A percentile compares a stretch with the other conserved stretches of the same genome.
Conservation (phyloP, 73 alveolate genomes). For the Uronychia binucleata region DNA sequence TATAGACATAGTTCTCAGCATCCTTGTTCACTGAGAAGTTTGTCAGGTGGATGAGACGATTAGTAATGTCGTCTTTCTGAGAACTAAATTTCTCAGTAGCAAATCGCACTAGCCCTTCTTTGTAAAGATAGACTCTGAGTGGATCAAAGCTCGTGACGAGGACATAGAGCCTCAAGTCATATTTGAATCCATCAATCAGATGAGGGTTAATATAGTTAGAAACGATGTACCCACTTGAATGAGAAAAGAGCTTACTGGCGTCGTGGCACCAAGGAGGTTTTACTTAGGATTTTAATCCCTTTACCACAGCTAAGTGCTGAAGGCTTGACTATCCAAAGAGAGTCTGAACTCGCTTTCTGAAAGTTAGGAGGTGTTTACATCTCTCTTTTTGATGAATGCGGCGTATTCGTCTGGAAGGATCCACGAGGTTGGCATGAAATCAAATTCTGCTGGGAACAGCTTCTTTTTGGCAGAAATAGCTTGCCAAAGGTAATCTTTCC, state of each 20-base stretch:
- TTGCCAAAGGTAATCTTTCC: neutral
- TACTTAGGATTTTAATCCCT: conserved; percentile 33
- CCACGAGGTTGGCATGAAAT: conserved; percentile 60
- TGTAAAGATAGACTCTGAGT: conserved; percentile 37
- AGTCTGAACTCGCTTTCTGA: neutral
- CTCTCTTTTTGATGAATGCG: neutral
- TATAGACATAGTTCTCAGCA: conserved; percentile 62
- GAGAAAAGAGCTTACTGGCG: conserved; percentile 4
- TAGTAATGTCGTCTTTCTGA: conserved; percentile 21
- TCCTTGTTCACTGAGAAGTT: conserved; percentile 42
- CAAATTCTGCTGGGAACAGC: conserved; percentile 49
- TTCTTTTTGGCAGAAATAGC: conserved; percentile 1
- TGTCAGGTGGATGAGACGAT: conserved; percentile 41
- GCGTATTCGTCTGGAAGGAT: conserved; percentile 35
- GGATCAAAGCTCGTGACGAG: conserved; percentile 70
- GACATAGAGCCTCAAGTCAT: conserved; percentile 88
- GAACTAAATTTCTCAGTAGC: conserved; percentile 51
- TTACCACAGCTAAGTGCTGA: conserved; percentile 61
- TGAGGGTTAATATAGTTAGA: conserved; percentile 82
- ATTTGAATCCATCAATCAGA: conserved; percentile 87
- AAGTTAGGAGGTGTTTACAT: neutral
- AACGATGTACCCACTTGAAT: conserved; percentile 57
- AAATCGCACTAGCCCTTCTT: conserved; percentile 71
- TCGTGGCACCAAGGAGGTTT: conserved; percentile 59
- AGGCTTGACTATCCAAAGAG: conserved; percentile 64